A percentile compares a stretch with the other conserved stretches of the same genome.
These are phyloP conservation scores for Ceratobasidium sp. DNA, from an alignment of 1,284 basidiomycete species.

Conservation along the genomic window DNA sequence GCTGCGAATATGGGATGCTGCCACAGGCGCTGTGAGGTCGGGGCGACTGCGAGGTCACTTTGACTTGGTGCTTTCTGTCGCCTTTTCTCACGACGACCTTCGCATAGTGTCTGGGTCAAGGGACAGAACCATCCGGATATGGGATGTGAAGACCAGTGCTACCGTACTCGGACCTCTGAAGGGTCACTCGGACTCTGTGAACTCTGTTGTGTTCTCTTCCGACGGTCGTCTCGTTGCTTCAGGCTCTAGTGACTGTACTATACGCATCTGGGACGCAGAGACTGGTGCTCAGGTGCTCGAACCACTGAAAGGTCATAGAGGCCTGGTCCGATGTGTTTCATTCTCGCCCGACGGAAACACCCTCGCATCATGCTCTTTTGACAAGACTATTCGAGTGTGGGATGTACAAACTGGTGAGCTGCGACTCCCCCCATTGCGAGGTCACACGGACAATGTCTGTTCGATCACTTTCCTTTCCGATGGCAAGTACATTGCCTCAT, in stretches of 20 bases:
- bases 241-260: background rate
- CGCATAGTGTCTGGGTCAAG: constrained; percentile 26
- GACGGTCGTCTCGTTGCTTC: background rate
- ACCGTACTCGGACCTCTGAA: background rate
- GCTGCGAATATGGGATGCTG: background rate
- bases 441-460: no score
- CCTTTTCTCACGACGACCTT: background rate
- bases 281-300: background rate
- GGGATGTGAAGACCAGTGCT: constrained; percentile 15
- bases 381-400: no score
- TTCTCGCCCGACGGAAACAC: background rate
- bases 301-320: background rate
- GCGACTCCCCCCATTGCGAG: no score
- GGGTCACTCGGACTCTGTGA: background rate
- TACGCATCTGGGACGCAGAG: background rate
- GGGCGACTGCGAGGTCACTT: background rate
- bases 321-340: background rate
- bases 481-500: no score
- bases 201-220: background rate
- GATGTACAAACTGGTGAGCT: no score
- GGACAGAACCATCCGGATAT: constrained; percentile 21
- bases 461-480: no score
- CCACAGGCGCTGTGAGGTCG: background rate
- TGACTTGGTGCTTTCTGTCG: background rate
- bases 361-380: no score